A percentile compares a stretch with the other conserved stretches of the same genome.
phyloP scores from a whole-genome alignment of 371 early-diverging fungal genomes.

The Mucor lusitanicus region DNA sequence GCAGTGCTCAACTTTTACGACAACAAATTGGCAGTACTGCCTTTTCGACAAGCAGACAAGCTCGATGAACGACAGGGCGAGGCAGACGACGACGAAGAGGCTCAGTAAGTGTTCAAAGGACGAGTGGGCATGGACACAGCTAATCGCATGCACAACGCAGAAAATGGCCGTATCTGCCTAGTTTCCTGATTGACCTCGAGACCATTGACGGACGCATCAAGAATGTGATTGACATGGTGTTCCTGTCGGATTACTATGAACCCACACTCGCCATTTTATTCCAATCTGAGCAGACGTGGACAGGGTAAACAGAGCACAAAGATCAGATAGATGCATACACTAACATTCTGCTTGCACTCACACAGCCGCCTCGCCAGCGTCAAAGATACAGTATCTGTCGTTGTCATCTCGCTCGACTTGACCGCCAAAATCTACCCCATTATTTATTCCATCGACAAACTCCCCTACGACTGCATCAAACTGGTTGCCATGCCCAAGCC shows the following conservation, averaged over 20 bases:
- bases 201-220: slow-evolving; percentile 71
- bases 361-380: slow-evolving; percentile 64
- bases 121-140: background rate
- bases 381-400: slow-evolving; percentile 79
- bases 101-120: slow-evolving; percentile 40
- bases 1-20: slow-evolving; percentile 85
- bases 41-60: slow-evolving; percentile 76
- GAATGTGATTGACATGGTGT: slow-evolving; percentile 87
- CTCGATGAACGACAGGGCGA: slow-evolving; percentile 36
- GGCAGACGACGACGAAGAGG: slow-evolving; percentile 42
- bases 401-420: slow-evolving; percentile 88
- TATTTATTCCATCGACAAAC: slow-evolving; percentile 72
- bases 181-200: slow-evolving; percentile 80
- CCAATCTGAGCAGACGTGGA: slow-evolving; percentile 82
- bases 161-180: slow-evolving; percentile 71
- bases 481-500: slow-evolving; percentile 83
- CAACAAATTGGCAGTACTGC: slow-evolving; percentile 89
- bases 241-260: slow-evolving; percentile 89
- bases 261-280: slow-evolving; percentile 95
- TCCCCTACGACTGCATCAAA: slow-evolving; percentile 82
- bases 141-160: slow-evolving; percentile 20
- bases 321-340: background rate
- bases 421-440: slow-evolving; percentile 74
- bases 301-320: slow-evolving; percentile 63
- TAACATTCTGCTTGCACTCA: background rate